Base-by-base conservation (phyloP, 306 rosid species). In the Vigna angularis region DNA sequence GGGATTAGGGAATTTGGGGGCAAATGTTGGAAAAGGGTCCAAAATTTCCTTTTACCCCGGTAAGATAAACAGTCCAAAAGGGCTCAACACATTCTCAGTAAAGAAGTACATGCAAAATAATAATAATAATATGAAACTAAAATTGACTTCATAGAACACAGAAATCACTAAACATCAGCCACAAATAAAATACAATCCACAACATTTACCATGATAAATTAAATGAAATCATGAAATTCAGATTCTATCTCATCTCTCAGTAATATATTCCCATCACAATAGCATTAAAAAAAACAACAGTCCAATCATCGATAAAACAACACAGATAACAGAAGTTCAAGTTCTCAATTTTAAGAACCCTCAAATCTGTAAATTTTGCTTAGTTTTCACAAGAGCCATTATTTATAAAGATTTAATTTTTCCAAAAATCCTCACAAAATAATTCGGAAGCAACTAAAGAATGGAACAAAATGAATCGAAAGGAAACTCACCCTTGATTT, bases 161-260 rank as follows among this genome's bases (percentile, higher is more conserved):
- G 26, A 3, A 55, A 26, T 70, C 30, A n/a, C 61, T 30, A 7
- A 30, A 51, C 61, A 50, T 51, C 75, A 55, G 1, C 44, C 40
- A 56, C 53, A 59, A 17, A 18, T 5, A 18, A 32, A 48, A 57
- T 28, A 65, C 47, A 59, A 81, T n/a, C 42, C 36, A 59, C 17
- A 24, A 34, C 14, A 52, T 4, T 45, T 40, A 24, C 30, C 13
- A 1, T 18, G 61, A 18, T 24, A 36, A n/a, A 16, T 14, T 1
- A 70, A 47, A 79, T 83, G 44, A 70, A 17, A 69, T 70, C 58
- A 61, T 53, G 57, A 56, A 68, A 79, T 69, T 83, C 49, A 66
- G 66, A 71, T 55, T 42, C 55, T 7, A 26, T 18, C 14, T 70
- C 30, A 61, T 51, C 34, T 6, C 38, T 36, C 15, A 7, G 44